Evolutionary conservation across 371 early-diverging fungal species (phyloP).

Genomic region (Mortierella sp.): DNA sequence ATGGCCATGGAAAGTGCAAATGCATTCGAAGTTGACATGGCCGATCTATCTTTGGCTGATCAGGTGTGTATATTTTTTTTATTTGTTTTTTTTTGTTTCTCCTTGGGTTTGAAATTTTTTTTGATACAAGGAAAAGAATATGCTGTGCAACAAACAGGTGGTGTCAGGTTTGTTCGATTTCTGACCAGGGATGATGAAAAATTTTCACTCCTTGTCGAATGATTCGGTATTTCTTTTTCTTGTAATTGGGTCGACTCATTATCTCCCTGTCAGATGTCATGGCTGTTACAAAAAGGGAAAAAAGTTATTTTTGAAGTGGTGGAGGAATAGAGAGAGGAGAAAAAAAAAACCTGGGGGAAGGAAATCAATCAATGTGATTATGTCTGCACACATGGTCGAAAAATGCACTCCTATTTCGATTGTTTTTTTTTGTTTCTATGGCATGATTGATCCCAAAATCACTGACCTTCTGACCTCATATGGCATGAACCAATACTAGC

Average conservation of each 20-base stretch:
- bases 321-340: background rate
- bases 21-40: constrained; percentile 58
- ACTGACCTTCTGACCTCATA: constrained; percentile 5
- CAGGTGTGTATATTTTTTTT: constrained; percentile 24
- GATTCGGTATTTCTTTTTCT: background rate
- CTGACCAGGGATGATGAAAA: background rate
- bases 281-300: background rate
- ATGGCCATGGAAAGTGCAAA: constrained; percentile 66
- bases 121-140: background rate
- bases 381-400: constrained; percentile 14
- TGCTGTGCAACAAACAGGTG: constrained; percentile 24
- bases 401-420: constrained; percentile 16
- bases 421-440: constrained; percentile 5
- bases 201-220: background rate
- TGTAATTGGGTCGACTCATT: background rate
- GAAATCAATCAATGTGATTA: background rate
- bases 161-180: constrained; percentile 10
- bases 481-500: constrained; percentile 8
- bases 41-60: constrained; percentile 45
- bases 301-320: constrained; percentile 12
- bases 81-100: constrained; percentile 1
- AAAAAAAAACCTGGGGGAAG: background rate
- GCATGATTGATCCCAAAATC: background rate
- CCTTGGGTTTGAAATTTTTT: background rate
- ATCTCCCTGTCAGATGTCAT: background rate